Conservation (phyloP, 441 rosid species). For the Geranium incanum region DNA sequence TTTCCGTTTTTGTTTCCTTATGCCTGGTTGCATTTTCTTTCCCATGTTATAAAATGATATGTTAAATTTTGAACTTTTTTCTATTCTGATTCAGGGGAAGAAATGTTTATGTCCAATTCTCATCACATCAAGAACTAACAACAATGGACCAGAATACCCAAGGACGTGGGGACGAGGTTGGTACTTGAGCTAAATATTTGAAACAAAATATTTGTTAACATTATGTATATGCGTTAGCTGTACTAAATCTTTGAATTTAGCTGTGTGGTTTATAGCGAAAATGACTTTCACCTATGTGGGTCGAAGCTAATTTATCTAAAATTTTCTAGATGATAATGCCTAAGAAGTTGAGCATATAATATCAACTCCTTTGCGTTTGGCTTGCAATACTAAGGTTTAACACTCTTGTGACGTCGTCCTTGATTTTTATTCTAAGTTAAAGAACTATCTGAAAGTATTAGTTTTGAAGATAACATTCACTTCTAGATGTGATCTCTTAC, state of each 20-base stretch:
- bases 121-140: conserved; percentile 97
- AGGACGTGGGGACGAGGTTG: conserved; percentile 93
- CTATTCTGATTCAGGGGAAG: conserved; percentile 57
- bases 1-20: background rate
- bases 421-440: background rate
- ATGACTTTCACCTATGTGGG: background rate
- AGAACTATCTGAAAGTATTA: background rate
- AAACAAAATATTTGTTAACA: background rate
- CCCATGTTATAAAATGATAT: conserved; percentile 8
- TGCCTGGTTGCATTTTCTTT: background rate
- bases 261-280: background rate
- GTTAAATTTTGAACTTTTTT: background rate
- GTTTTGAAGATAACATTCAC: background rate
- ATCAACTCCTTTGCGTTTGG: background rate
- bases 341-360: background rate
- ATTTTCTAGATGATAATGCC: background rate
- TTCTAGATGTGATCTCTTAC: background rate
- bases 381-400: background rate
- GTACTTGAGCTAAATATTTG: conserved; percentile 23
- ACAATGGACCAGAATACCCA: conserved; percentile 88
- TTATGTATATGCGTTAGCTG: background rate
- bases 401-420: background rate
- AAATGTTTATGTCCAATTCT: conserved; percentile 91
- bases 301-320: background rate
- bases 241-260: background rate